Base-by-base conservation (phyloP, 2,329 filamentous ascomycete genomes). In the Verticillium dahliae region DNA sequence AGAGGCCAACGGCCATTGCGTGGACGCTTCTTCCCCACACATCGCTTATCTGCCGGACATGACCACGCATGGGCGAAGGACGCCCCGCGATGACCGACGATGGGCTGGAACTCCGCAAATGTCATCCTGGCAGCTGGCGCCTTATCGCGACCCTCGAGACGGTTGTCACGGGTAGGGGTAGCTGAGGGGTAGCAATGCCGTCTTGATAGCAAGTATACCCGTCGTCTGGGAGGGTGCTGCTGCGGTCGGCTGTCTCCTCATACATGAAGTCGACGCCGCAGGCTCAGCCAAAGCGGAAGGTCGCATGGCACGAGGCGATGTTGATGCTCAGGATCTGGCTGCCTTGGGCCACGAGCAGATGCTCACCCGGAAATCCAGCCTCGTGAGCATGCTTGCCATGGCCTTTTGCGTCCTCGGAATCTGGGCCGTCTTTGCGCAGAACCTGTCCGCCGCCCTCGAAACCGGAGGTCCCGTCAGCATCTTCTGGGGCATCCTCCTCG, bases 351-450 rank as follows among this genome's bases (percentile, higher is more conserved):
- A 79, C 65, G 69, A 68, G 54, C 73, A 79, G 69, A 67, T 67
- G 15, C 72, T 79, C 50, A 66, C 70, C 3, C 75, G 76, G 63
- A 79, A 85, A 66, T 85, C 86, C 68, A 76, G 76, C 68, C 70
- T 79, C 6, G 80, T 77, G 79, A 84, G 81, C 69, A 70, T 82
- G 1, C 74, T 73, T 15, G 73, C 74, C 2, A 68, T 82, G 6
- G 76, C 78, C 54, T 68, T 81, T 9, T 80, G 78, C 56, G 69
- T 82, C 52, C 81, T 81, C 78, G 80, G 75, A 50, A 81, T 80
- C 9, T 82, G 79, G 80, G 80, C 82, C 61, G 79, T 80, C 1
- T 67, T 81, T 2, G 76, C 76, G 0, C 76, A 75, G 1, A 79
- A 81, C 3, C 72, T 82, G 11, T 73, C 76, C 2, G 72, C 73